phyloP scores from a whole-genome alignment of 805 yeast genomes.

The Komagataella ulmi region DNA sequence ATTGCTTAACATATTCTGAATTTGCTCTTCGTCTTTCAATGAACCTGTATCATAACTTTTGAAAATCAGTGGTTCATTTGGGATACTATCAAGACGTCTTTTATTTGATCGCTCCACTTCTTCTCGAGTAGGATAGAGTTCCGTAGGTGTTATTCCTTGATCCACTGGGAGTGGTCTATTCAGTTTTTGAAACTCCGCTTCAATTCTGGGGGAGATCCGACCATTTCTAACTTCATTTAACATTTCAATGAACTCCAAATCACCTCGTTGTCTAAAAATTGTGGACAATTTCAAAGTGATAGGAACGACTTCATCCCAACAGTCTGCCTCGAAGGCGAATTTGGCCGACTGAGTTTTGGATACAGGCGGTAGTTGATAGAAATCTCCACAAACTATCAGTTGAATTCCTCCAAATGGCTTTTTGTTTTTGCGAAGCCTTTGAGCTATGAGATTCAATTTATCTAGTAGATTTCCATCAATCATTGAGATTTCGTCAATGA shows the following conservation, averaged over 20 bases:
- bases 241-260: slow-evolving; percentile 59
- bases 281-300: slow-evolving; percentile 59
- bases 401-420: slow-evolving; percentile 93
- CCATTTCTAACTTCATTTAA: slow-evolving; percentile 76
- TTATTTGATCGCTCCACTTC: slow-evolving; percentile 76
- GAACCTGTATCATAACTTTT: slow-evolving; percentile 29
- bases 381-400: slow-evolving; percentile 84
- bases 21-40: slow-evolving; percentile 8
- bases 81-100: slow-evolving; percentile 31
- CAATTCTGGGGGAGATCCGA: slow-evolving; percentile 34
- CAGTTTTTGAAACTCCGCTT: slow-evolving; percentile 33
- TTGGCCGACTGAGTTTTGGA: slow-evolving; percentile 23
- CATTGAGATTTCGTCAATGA: slow-evolving; percentile 94
- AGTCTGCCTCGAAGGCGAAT: slow-evolving; percentile 64
- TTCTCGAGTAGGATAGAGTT: slow-evolving; percentile 69
- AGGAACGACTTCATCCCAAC: slow-evolving; percentile 55
- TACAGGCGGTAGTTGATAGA: slow-evolving; percentile 92
- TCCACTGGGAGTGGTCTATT: slow-evolving; percentile 42
- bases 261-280: slow-evolving; percentile 86
- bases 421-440: slow-evolving; percentile 28
- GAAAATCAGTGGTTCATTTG: slow-evolving; percentile 31
- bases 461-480: slow-evolving; percentile 68
- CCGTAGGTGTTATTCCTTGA: slow-evolving; percentile 83
- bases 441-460: slow-evolving; percentile 61
- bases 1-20: slow-evolving; percentile 26